Evolutionary conservation across 169 alveolate genomes (phyloP).

Genomic region (Eimeria necatrix): DNA sequence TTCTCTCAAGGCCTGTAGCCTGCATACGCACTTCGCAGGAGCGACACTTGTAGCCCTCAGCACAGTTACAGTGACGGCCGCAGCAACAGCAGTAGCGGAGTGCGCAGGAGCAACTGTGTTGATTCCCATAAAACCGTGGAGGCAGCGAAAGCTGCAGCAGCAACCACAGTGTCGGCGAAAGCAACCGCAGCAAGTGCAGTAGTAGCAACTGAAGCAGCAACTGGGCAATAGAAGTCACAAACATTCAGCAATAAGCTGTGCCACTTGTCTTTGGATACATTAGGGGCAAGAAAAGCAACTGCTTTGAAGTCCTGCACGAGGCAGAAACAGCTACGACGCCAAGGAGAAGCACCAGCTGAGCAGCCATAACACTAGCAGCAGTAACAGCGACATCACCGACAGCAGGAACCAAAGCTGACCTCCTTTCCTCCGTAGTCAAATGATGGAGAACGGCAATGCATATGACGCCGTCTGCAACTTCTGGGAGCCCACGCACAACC

Average conservation of each 20-base stretch:
- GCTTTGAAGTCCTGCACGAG: no score
- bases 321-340: not conserved
- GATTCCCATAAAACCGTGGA: not conserved
- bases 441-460: constrained; percentile 98
- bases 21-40: constrained; percentile 65
- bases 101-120: not conserved
- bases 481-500: constrained; percentile 79
- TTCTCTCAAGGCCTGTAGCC: constrained; percentile 87
- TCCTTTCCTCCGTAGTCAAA: constrained; percentile 91
- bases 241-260: no score
- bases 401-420: constrained; percentile 83
- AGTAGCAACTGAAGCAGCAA: not conserved
- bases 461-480: constrained; percentile 93
- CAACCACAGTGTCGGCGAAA: not conserved
- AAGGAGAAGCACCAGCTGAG: not conserved
- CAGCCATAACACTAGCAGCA: not conserved
- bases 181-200: not conserved
- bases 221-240: not conserved
- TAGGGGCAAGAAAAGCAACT: no score
- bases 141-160: not conserved
- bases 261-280: no score
- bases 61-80: not conserved
- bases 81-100: not conserved
- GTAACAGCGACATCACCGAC: not conserved
- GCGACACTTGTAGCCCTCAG: not conserved